phyloP scores from a whole-genome alignment of 2,329 filamentous ascomycete species.

The Botrytis cinerea region DNA sequence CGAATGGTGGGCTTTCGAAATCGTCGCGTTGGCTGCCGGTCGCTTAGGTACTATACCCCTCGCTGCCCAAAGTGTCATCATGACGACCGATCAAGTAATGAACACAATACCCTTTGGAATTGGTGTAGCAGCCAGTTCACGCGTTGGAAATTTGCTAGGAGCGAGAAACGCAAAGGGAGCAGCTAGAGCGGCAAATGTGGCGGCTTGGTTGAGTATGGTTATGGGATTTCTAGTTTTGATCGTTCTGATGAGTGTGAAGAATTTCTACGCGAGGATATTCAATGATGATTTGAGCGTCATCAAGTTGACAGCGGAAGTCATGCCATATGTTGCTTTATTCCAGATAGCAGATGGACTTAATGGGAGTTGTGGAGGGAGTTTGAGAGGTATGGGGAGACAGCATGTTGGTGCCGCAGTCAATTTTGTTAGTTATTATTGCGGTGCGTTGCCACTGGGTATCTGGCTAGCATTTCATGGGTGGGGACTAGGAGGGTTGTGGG shows the following conservation, averaged over 20 bases:
- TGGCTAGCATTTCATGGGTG: constrained; percentile 85
- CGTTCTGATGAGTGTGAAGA: constrained; percentile 67
- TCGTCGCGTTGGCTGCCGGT: constrained; percentile 80
- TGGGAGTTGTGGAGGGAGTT: constrained; percentile 76
- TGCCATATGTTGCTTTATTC: constrained; percentile 86
- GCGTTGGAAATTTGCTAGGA: constrained; percentile 79
- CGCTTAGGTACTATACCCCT: constrained; percentile 76
- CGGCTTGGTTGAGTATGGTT: constrained; percentile 70
- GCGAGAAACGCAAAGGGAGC: constrained; percentile 66
- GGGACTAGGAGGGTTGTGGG: constrained; percentile 78
- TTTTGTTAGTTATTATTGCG: constrained; percentile 79
- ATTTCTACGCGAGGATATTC: constrained; percentile 77
- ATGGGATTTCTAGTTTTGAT: constrained; percentile 68
- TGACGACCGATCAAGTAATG: constrained; percentile 83
- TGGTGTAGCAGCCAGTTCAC: constrained; percentile 75
- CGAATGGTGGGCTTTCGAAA: constrained; percentile 95
- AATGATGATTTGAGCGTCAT: constrained; percentile 76
- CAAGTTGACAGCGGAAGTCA: constrained; percentile 70
- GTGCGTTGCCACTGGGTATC: constrained; percentile 77
- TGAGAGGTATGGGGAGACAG: constrained; percentile 83
- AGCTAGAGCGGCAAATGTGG: constrained; percentile 70
- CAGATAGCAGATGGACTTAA: constrained; percentile 89
- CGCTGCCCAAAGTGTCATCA: constrained; percentile 83
- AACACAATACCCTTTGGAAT: constrained; percentile 83
- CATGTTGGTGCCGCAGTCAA: constrained; percentile 84